These are phyloP conservation scores for Trichomonas gallinae DNA, from an alignment of 208 protist genomes.

Conservation along the genomic window DNA sequence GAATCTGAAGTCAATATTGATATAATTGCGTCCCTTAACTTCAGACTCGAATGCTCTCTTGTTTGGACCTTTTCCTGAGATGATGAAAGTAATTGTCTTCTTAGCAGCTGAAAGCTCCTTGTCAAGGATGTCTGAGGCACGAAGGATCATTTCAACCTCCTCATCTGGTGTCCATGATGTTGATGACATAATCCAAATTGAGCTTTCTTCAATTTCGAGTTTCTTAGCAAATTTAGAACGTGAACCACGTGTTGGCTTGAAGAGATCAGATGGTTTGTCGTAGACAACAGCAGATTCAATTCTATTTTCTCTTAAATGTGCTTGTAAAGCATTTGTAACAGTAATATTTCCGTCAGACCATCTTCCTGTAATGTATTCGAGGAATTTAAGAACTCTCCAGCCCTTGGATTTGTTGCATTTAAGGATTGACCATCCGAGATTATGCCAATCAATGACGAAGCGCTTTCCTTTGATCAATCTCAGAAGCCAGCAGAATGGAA, in stretches of 20 bases:
- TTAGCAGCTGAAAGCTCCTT: not conserved
- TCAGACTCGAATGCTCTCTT: not conserved
- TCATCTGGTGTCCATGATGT: slow-evolving; percentile 27
- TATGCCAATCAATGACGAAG: slow-evolving; percentile 24
- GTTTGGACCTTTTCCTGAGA: not conserved
- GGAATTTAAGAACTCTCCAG: not conserved
- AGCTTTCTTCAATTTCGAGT: not conserved
- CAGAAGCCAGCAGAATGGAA: not conserved
- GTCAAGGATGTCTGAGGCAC: not conserved
- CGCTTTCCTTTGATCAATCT: not conserved
- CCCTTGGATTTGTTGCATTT: not conserved
- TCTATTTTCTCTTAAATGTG: not conserved
- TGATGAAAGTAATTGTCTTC: not conserved
- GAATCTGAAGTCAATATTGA: not conserved
- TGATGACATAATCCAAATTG: slow-evolving; percentile 2
- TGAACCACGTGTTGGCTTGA: not conserved
- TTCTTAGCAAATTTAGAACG: not conserved
- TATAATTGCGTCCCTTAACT: not conserved
- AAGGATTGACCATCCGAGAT: slow-evolving; percentile 8
- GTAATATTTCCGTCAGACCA: not conserved
- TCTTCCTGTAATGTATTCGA: not conserved
- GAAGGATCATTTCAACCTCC: not conserved
- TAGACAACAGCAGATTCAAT: not conserved
- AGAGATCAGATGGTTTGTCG: not conserved
- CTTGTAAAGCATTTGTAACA: not conserved